These are phyloP conservation scores for Hanseniaspora mollemarum DNA, from an alignment of 805 yeast species.

Conservation along the genomic window DNA sequence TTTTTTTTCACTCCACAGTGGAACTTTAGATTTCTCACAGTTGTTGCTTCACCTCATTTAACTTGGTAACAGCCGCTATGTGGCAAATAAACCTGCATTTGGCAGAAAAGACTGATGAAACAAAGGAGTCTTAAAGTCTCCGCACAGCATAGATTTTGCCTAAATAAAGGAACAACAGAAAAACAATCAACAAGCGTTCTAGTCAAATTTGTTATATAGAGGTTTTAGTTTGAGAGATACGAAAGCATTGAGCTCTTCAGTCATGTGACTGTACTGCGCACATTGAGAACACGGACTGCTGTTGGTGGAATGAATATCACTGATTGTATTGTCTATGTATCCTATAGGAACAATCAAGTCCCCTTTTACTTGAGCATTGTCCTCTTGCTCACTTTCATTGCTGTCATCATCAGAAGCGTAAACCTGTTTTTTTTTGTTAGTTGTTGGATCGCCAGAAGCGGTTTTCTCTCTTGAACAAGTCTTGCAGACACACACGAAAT, in stretches of 20 bases:
- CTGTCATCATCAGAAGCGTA: neutral
- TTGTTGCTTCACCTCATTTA: too few species aligned
- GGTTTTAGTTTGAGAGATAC: neutral
- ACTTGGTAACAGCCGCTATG: too few species aligned
- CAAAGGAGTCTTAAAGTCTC: too few species aligned
- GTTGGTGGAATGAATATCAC: too few species aligned
- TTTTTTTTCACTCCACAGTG: neutral
- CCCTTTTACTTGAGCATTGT: too few species aligned
- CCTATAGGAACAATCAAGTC: too few species aligned
- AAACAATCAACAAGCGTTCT: too few species aligned
- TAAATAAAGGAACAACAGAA: neutral
- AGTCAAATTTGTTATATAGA: neutral
- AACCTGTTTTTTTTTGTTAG: neutral
- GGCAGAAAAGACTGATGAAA: neutral
- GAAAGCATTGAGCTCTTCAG: neutral
- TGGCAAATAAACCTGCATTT: neutral
- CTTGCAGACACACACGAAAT: conserved; percentile 9
- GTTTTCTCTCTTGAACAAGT: neutral
- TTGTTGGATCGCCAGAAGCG: neutral
- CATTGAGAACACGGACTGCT: neutral
- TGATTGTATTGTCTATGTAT: too few species aligned
- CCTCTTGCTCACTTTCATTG: too few species aligned
- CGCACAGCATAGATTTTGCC: neutral
- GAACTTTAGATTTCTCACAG: neutral
- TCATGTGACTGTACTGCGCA: neutral